Base-by-base conservation (phyloP, 345 rosid genomes). In the Balakata baccata region DNA sequence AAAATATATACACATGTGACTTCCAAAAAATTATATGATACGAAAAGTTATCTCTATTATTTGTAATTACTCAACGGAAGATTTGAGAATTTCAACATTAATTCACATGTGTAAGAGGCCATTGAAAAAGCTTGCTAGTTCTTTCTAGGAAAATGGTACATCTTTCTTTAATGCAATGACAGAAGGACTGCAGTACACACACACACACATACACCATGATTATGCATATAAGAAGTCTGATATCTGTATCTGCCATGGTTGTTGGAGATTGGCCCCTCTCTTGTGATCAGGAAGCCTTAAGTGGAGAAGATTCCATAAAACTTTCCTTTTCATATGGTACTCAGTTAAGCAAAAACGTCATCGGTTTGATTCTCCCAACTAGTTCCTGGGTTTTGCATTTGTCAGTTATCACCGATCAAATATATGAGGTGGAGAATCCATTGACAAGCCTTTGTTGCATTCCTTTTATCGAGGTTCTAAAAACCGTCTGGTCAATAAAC, bases 261-360 rank as follows among this genome's bases (percentile, higher is more conserved):
- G 75, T 72, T 81, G 66, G 47, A 78, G 45, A 66, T 63, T 76
- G 79, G 78, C 50, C 61, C 66, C 73, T 77, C 72, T 71, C 25
- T 7, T 68, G 62, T 69, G 68, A 68, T 65, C n/a, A 49, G 60
- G 39, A 70, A 75, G 69, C 79, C 65, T 39, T 10, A 56, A 22
- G 54, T 71, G 65, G 74, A 49, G 66, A 81, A 82, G 87, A 84
- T 77, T 79, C 85, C 78, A 75, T 43, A 65, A 64, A 63, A 74
- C 84, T 73, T 75, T 84, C 77, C n/a, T 67, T 76, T 70, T 68
- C 72, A 67, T 18, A 10, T 6, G 29, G 58, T 73, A 37, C 72
- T 43, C 70, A 73, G 66, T 69, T 23, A 45, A 74, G 74, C 68
- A 69, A 75, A 79, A 52, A 77, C 38, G 62, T 72, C 74, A 72